A percentile compares a stretch with the other conserved stretches of the same genome.
These are phyloP conservation scores for Combretum micranthum DNA, from an alignment of 345 rosid genomes.

Conservation along the genomic window DNA sequence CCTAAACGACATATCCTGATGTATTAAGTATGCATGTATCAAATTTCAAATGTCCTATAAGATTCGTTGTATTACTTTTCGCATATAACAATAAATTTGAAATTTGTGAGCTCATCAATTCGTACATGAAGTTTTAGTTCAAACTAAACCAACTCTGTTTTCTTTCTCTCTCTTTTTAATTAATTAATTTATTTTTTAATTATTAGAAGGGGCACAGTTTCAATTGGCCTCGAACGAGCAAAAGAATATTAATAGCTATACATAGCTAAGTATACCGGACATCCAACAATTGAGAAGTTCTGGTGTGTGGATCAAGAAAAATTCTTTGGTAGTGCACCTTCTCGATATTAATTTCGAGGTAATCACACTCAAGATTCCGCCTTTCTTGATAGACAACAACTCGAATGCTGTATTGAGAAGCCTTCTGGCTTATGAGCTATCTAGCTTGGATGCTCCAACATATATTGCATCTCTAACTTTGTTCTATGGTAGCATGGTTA, in stretches of 20 bases:
- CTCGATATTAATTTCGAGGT: constrained; percentile 6
- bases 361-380: constrained; percentile 3
- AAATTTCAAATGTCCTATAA: too few relatives aligned
- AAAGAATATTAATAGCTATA: neutral
- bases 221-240: neutral
- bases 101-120: too few relatives aligned
- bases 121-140: too few relatives aligned
- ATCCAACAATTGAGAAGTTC: neutral
- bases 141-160: too few relatives aligned
- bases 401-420: neutral
- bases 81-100: too few relatives aligned
- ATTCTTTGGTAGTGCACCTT: neutral
- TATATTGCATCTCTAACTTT: neutral
- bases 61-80: too few relatives aligned
- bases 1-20: too few relatives aligned
- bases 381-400: constrained; percentile 4
- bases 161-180: too few relatives aligned
- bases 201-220: too few relatives aligned
- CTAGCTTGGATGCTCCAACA: neutral
- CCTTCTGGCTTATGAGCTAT: constrained; percentile 7
- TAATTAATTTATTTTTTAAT: too few relatives aligned
- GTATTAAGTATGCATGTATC: too few relatives aligned
- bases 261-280: neutral
- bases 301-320: constrained; percentile 2
- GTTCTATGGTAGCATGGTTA: constrained; percentile 4